Evolutionary conservation across 1,139 yeast species (phyloP), one percentile per base, ranked within the genome.

Genomic region (Scheffersomyces insectosa): DNA sequence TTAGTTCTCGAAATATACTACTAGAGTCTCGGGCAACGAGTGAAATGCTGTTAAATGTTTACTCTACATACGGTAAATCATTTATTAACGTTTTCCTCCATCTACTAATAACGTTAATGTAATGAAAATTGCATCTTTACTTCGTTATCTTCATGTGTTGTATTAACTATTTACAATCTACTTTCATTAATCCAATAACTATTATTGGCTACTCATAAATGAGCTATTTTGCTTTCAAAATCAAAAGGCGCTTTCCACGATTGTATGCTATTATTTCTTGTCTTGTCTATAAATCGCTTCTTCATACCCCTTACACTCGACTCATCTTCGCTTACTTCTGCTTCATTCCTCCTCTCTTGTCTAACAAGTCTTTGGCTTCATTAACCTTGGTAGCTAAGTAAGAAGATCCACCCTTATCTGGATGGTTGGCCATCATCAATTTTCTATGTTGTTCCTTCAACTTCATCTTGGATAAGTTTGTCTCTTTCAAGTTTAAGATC

Each of bases 371-470:
- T 66, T 93, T 93, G 42, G 99, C 98, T 70, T 93, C 98, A 65
- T 93, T 93, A 54, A 93, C 90, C 74, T 93, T 93, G 39, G 98
- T 91, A 47, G 99, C 99, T 61, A 93, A 66, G 59, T 82, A 91
- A 33, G 98, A 93, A 14, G 96, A 87, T 8, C 99, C 99, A 41
- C 99, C 99, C 62, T 95, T 88, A 70, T 93, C 99, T 10, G 99
- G 99, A 63, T 93, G 99, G 69, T 93, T 93, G 40, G 91, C 81
- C 63, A 93, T 75, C 97, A 93, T 90, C 48, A 73, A 63, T 62
- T 79, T 81, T 70, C 99, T 82, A 66, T 93, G 99, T 42, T 88
- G 88, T 51, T 91, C 98, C 67, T 93, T 91, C 60, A 93, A 76
- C 61, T 82, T 88, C 50, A 86, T 77, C 66, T 85, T 83, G 12